Percentiles rank a stretch among this genome's conserved stretches.
phyloP scores from a whole-genome alignment of 1,139 yeast species.

The Sugiyamaella xylanicola region DNA sequence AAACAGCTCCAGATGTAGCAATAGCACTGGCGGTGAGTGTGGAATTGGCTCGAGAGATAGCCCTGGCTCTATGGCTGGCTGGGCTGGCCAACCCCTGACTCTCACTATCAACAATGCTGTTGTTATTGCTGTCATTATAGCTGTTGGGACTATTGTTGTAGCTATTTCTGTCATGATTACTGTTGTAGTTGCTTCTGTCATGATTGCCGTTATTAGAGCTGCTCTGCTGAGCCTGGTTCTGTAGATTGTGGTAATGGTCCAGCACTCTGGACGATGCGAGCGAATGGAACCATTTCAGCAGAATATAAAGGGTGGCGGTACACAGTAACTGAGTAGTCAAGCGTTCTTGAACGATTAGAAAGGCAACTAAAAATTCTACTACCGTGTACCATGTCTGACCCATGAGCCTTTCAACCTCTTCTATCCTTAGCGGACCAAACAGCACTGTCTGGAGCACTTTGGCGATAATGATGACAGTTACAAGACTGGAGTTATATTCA shows the following conservation, averaged over 20 bases:
- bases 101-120: neutral
- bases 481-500: constrained; percentile 14
- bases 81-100: too few relatives aligned
- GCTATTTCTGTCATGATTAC: neutral
- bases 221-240: neutral
- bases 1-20: too few relatives aligned
- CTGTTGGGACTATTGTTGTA: neutral
- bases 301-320: constrained; percentile 47
- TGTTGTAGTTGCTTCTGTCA: neutral
- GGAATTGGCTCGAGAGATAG: too few relatives aligned
- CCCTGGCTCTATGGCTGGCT: too few relatives aligned
- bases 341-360: constrained; percentile 32
- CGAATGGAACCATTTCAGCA: constrained; percentile 52
- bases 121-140: neutral
- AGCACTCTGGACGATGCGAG: constrained; percentile 47
- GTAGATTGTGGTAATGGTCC: constrained; percentile 11
- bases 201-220: constrained; percentile 9
- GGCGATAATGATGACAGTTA: constrained; percentile 12
- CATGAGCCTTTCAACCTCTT: constrained; percentile 25
- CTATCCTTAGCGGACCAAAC: constrained; percentile 31
- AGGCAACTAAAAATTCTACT: constrained; percentile 35
- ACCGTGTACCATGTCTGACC: constrained; percentile 31
- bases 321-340: constrained; percentile 36
- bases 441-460: constrained; percentile 24
- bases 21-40: too few relatives aligned